Conservation (phyloP, 1,139 yeast species). For the Scheffersomyces cryptocercus region DNA sequence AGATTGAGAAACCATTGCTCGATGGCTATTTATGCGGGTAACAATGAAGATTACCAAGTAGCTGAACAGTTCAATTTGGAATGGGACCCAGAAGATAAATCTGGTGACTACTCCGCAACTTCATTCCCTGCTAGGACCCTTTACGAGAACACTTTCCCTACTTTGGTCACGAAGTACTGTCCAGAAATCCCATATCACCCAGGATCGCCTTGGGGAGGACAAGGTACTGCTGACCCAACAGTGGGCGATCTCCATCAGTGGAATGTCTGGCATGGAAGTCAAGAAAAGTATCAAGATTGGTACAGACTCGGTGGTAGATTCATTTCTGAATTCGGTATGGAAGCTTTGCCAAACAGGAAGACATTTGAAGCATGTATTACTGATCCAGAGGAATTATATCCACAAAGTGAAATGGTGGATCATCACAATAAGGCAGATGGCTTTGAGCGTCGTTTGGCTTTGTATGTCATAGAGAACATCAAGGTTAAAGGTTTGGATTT, state of each 20-base stretch:
- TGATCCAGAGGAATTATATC: conserved; percentile 29
- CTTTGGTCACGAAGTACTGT: conserved; percentile 18
- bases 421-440: conserved; percentile 48
- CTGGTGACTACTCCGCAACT: conserved; percentile 30
- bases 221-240: conserved; percentile 30
- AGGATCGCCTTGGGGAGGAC: conserved; percentile 48
- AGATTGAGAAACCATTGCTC: conserved; percentile 39
- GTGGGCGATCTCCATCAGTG: conserved; percentile 51
- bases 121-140: conserved; percentile 42
- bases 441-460: conserved; percentile 43
- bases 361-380: conserved; percentile 33
- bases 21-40: conserved; percentile 39
- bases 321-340: conserved; percentile 51
- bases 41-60: conserved; percentile 49
- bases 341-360: conserved; percentile 33
- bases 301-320: conserved; percentile 40
- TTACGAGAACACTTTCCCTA: conserved; percentile 40
- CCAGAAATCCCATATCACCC: conserved; percentile 36
- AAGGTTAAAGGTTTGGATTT: conserved; percentile 30
- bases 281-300: conserved; percentile 47
- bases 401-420: conserved; percentile 39
- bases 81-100: conserved; percentile 27
- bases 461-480: conserved; percentile 46
- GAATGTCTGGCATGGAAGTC: conserved; percentile 52
- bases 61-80: conserved; percentile 35